These are phyloP conservation scores for Diospyros kaki DNA, from an alignment of 148 eudicot species.

Conservation along the genomic window DNA sequence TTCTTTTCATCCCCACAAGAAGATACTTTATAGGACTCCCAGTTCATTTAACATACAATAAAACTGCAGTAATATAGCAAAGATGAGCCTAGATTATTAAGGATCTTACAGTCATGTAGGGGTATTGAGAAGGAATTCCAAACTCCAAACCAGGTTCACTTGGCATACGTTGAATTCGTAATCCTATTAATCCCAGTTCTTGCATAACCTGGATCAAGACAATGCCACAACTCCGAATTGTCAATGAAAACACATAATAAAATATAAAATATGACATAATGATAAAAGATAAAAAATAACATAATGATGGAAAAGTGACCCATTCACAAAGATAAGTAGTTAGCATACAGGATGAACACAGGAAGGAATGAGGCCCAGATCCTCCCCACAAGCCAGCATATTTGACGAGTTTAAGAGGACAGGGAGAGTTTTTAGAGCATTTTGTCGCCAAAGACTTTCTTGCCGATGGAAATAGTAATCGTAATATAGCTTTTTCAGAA, in stretches of 20 bases:
- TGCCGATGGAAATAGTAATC: constrained; percentile 98
- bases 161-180: constrained; percentile 99
- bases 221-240: background rate
- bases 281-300: background rate
- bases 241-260: background rate
- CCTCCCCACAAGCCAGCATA: constrained; percentile 98
- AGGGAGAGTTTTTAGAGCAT: constrained; percentile 93
- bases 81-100: background rate
- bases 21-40: background rate
- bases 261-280: background rate
- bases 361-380: constrained; percentile 89
- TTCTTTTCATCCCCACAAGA: background rate
- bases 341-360: constrained; percentile 93
- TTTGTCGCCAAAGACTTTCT: constrained; percentile 88
- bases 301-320: background rate
- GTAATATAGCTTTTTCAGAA: constrained; percentile 73
- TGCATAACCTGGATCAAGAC: constrained; percentile 74
- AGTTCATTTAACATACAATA: background rate
- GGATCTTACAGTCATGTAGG: constrained; percentile 81
- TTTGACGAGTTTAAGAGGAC: constrained; percentile 86
- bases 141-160: constrained; percentile 79
- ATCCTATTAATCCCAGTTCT: constrained; percentile 88
- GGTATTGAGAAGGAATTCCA: constrained; percentile 87
- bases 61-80: background rate
- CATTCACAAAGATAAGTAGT: background rate